Percentiles rank a stretch among this genome's conserved stretches.
phyloP scores from a whole-genome alignment of 352 stramenopile genomes.

The Phytopythium boreale region DNA sequence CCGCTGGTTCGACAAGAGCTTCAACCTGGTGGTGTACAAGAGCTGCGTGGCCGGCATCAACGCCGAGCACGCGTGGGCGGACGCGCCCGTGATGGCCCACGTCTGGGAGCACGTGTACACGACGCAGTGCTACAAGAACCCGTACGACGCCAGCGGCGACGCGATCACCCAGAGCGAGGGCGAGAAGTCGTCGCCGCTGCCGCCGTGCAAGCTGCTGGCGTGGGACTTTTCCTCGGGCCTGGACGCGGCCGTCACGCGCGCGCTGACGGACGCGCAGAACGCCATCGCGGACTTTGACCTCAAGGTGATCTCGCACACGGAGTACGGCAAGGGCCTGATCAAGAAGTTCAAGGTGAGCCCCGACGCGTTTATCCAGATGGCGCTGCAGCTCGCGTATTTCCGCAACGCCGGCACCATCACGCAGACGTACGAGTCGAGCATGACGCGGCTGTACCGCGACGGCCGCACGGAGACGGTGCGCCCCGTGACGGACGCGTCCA shows the following conservation, averaged over 20 bases:
- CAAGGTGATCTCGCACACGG: conserved; percentile 83
- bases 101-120: conserved; percentile 78
- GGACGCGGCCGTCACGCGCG: conserved; percentile 47
- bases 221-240: conserved; percentile 67
- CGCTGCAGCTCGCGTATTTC: conserved; percentile 95
- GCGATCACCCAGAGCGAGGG: conserved; percentile 35
- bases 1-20: conserved; percentile 98
- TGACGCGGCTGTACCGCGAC: conserved; percentile 95
- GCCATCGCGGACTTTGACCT: conserved; percentile 89
- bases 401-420: conserved; percentile 90
- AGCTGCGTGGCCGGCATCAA: conserved; percentile 94
- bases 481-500: conserved; percentile 87
- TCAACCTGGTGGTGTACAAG: conserved; percentile 94
- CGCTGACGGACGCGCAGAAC: conserved; percentile 42
- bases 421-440: conserved; percentile 97
- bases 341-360: conserved; percentile 93
- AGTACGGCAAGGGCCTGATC: conserved; percentile 87
- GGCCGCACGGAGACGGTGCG: conserved; percentile 94
- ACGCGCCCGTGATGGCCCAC: conserved; percentile 86
- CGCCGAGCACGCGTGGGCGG: conserved; percentile 93
- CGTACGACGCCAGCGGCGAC: conserved; percentile 58
- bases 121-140: conserved; percentile 42
- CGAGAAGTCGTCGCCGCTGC: conserved; percentile 47
- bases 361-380: conserved; percentile 96
- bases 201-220: conserved; percentile 41